These are phyloP conservation scores for Cutaneotrichosporon daszewskae DNA, from an alignment of 1,284 basidiomycete genomes.

Conservation along the genomic window DNA sequence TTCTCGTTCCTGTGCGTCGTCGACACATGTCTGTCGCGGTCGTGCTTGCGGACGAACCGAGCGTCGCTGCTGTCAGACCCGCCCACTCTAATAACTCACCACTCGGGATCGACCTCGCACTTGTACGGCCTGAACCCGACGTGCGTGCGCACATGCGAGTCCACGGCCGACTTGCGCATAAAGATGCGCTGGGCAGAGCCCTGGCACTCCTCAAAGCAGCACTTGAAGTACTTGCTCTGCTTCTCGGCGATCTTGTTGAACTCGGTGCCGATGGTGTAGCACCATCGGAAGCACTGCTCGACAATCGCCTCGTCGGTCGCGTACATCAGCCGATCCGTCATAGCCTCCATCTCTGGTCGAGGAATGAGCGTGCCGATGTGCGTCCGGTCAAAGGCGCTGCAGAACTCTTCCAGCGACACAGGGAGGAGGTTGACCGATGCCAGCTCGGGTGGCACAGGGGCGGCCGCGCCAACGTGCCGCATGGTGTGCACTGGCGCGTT, in stretches of 20 bases:
- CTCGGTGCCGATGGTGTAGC: constrained; percentile 16
- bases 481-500: too few species aligned
- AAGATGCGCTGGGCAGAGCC: constrained; percentile 10
- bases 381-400: constrained; percentile 7
- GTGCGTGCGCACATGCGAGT: constrained; percentile 19
- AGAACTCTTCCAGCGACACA: constrained; percentile 17
- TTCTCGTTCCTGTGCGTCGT: constrained; percentile 19
- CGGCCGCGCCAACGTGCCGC: too few species aligned
- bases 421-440: constrained; percentile 11
- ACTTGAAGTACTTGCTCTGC: constrained; percentile 21
- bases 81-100: too few species aligned
- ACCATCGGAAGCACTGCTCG: constrained; percentile 19
- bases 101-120: constrained; percentile 17
- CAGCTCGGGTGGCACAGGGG: too few species aligned
- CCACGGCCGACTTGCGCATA: constrained; percentile 19
- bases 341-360: constrained; percentile 11
- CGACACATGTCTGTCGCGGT: constrained; percentile 18
- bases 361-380: constrained; percentile 11
- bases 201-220: constrained; percentile 19
- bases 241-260: constrained; percentile 17
- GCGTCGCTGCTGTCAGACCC: constrained; percentile 7
- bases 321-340: constrained; percentile 19
- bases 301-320: constrained; percentile 12
- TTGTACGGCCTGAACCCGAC: constrained; percentile 18
- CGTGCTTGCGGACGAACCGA: constrained; percentile 19